Base-by-base conservation (phyloP, 2,329 filamentous ascomycete genomes). In the Trichoderma semiorbis region DNA sequence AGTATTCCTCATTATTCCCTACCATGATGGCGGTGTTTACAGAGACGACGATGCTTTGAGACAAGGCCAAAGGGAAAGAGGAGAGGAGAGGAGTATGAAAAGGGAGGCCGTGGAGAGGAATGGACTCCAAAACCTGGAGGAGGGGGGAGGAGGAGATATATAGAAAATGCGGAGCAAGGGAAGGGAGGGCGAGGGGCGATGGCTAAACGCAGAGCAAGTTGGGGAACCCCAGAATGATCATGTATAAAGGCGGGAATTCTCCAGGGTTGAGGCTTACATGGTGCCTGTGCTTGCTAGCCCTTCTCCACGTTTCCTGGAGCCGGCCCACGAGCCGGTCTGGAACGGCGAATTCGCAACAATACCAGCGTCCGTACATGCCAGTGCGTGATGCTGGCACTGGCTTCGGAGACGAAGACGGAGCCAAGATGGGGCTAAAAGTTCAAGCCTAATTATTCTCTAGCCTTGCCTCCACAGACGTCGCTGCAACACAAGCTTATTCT, bases 1-100 rank as follows among this genome's bases (percentile, higher is more conserved):
- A 81, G 55, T 77, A 77, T 32, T 77, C 78, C 70, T 79, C 77
- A 10, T 66, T 65, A 53, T 69, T 69, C 47, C 71, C 69, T n/a
- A 55, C 71, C 74, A 74, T 74, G 50, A 24, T 57, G 67, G 71
- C 53, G 50, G 50, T 32, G 16, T 62, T 39, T 26, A 11, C 57
- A 4, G 39, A 21, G 28, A 21, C 12, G 50, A 39, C 64, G 24
- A 55, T 67, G 64, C 32, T 67, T 28, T 36, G 21, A 62, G 71
- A 55, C 43, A 55, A 26, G 43, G 28, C 14, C 57, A 7, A n/a
- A 21, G 1, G 28, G 34, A 18, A 53, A 16, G 12, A 39, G 34
- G 5, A n/a, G 39, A 43, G 39, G 39, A n/a, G 24, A 18, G 21
- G n/a, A 63, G 2, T 10, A 28, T 16, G 16, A n/a, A 16, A 7